phyloP scores from a whole-genome alignment of 352 stramenopile species.

The Phytophthora crassamura region DNA sequence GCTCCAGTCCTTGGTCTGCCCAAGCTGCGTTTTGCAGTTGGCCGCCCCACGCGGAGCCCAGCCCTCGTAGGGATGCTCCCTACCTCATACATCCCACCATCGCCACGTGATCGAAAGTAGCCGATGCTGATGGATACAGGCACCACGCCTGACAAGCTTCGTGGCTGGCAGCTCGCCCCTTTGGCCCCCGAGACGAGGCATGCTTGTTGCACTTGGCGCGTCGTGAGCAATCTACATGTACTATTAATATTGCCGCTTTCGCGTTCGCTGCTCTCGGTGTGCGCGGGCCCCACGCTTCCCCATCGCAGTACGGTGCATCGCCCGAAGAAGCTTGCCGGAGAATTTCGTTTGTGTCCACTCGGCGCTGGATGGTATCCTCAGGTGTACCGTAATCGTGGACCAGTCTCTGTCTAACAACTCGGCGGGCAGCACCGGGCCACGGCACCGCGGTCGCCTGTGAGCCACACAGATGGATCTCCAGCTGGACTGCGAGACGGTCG shows the following conservation, averaged over 20 bases:
- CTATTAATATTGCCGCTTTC: slow-evolving; percentile 19
- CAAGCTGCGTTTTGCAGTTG: slow-evolving; percentile 12
- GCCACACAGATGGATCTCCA: slow-evolving; percentile 32
- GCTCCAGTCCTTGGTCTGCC: no score
- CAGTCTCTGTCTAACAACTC: slow-evolving; percentile 23
- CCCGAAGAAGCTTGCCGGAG: not conserved
- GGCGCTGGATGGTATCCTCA: slow-evolving; percentile 22
- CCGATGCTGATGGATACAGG: slow-evolving; percentile 15
- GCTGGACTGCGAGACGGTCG: slow-evolving; percentile 22
- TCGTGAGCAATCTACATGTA: not conserved
- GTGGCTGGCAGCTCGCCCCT: not conserved
- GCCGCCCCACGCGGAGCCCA: slow-evolving; percentile 7
- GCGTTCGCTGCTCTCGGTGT: slow-evolving; percentile 14
- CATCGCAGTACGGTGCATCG: slow-evolving; percentile 12
- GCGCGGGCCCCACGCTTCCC: not conserved
- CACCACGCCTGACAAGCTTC: slow-evolving; percentile 13
- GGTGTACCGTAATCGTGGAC: slow-evolving; percentile 2
- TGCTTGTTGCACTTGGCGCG: not conserved
- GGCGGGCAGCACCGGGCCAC: slow-evolving; percentile 11
- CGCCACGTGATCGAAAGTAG: slow-evolving; percentile 30
- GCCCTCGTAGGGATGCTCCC: slow-evolving; percentile 11
- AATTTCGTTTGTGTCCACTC: slow-evolving; percentile 47
- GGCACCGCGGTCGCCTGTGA: slow-evolving; percentile 13
- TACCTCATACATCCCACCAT: slow-evolving; percentile 27
- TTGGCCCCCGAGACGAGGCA: not conserved